Base-by-base conservation (phyloP, 306 rosid genomes). In the Comarum palustre region DNA sequence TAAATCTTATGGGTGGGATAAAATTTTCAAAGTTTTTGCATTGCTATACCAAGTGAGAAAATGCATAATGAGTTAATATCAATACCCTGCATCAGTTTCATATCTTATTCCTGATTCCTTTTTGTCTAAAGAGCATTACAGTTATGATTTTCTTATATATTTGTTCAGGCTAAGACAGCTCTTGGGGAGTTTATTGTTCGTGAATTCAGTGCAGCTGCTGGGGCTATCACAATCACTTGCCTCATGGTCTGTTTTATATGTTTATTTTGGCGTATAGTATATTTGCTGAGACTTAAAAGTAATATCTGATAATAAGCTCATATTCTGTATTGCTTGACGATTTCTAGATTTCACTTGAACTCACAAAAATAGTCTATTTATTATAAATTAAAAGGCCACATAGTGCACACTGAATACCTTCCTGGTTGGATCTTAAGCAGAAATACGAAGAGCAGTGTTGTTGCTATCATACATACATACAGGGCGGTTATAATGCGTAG, bases 221-320 rank as follows among this genome's bases (percentile, higher is more conserved):
- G 97, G 77, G 97, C 98, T 31, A 73, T 91, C 69, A 91, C 97
- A 54, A 91, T 89, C 80, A 93, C 98, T 20, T 85, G 91, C 77
- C 98, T 91, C 78, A 86, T 93, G 97, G 97, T 93, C 27, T 65
- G 94, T 80, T 27, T 36, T 65, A 27, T 58, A 2, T 22, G 16
- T 43, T 63, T 8, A 58, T 73, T 41, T 38, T 8, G 15, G 25
- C 68, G 7, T 17, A 27, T 45, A 24, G 39, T 31, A 4, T 59
- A 29, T 50, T 19, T 32, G 3, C 47, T 50, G n/a, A 55, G 4
- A 29, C 46, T 12, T n/a, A n/a, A n/a, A 32, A n/a, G 29, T 48
- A 13, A 48, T 27, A 50, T n/a, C 42, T 11, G 60, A 69, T 29
- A 19, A 48, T 48, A 46, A 32, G 48, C 50, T n/a, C 19, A 59